Percentiles rank a stretch among this genome's conserved stretches.
Conservation (phyloP, 2,329 filamentous ascomycete genomes). For the Sarocladium brachiariae region DNA sequence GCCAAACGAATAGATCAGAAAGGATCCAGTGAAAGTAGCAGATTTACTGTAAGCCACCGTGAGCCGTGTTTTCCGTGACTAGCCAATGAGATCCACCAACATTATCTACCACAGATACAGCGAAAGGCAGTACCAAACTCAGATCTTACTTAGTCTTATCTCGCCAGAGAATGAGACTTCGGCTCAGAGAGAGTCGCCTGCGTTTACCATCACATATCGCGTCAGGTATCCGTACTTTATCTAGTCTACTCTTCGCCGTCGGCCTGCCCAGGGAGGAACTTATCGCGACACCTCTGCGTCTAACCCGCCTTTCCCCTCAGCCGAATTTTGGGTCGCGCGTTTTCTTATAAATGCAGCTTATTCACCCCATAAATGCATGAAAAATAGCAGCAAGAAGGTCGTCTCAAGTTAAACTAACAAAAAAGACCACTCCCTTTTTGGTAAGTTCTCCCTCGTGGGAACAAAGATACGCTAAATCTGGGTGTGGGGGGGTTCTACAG, state of each 20-base stretch:
- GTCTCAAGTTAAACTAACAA: too few species aligned
- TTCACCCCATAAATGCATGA: neutral
- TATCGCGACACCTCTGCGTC: slow-evolving; percentile 6
- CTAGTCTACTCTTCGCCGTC: slow-evolving; percentile 2
- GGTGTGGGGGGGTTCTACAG: neutral
- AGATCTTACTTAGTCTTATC: slow-evolving; percentile 7
- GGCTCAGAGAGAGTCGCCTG: slow-evolving; percentile 2
- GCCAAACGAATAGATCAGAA: slow-evolving; percentile 5
- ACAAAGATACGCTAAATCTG: slow-evolving; percentile 4
- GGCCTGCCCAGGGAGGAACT: slow-evolving; percentile 1
- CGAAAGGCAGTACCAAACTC: neutral
- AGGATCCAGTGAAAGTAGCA: slow-evolving; percentile 3
- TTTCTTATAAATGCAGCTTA: slow-evolving; percentile 1
- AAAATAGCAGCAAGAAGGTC: too few species aligned
- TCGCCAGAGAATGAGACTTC: slow-evolving; percentile 3
- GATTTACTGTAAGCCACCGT: slow-evolving; percentile 2
- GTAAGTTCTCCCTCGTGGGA: too few species aligned
- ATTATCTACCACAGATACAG: slow-evolving; percentile 5
- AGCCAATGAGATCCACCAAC: slow-evolving; percentile 5
- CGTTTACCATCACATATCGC: slow-evolving; percentile 7
- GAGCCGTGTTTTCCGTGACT: slow-evolving; percentile 5
- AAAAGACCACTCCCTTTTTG: too few species aligned
- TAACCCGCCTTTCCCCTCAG: slow-evolving; percentile 2
- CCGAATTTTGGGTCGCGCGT: neutral
- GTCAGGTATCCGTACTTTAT: slow-evolving; percentile 5